Evolutionary conservation across 495 filamentous ascomycete genomes (phyloP), one percentile per base, ranked within the genome.

Genomic region (Astrocystis sublimbata): DNA sequence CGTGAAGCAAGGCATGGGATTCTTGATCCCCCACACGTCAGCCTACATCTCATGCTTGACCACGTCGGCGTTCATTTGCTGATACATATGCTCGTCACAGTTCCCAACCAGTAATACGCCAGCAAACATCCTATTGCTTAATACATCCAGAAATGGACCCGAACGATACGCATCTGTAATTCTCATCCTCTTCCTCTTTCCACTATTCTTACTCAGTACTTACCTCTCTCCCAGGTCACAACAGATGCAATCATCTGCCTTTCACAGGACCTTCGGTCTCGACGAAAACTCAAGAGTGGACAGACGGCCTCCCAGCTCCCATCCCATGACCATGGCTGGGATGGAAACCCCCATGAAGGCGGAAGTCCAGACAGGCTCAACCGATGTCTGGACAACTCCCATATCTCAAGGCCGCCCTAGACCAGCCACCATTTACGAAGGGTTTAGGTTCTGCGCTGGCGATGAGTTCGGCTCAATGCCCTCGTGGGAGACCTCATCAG

Each of bases 361-460:
- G 30, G 79, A 80, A 60, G 65, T 68, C 46, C 67, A 78, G 58
- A 56, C 68, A 51, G 70, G 74, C 40, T 71, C 77, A 12, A 68
- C 76, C 21, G 76, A 72, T 23, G 65, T 76, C 28, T 81, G 79
- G 79, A 75, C 76, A n/a, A 76, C 75, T 47, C 74, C 77, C 17
- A 68, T 74, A 15, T 68, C 77, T 24, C 77, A 81, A 52, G 68
- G 72, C 59, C 75, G 75, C 46, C 79, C 81, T 31, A 74, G 83
- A 28, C 81, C 83, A 38, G 81, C 81, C 38, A 84, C 82, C 41
- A 85, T 86, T 60, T 81, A 84, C 56, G 83, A 86, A 70, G 81
- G 78, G 40, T 86, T 86, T 65, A 79, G 81, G 41, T 86, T 82
- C 60, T 83, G 82, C 63, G 73, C 85, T 53, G 75, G 78, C 23